Evolutionary conservation across 2,329 filamentous ascomycete genomes (phyloP).

Genomic region (Ophiostoma ulmi): DNA sequence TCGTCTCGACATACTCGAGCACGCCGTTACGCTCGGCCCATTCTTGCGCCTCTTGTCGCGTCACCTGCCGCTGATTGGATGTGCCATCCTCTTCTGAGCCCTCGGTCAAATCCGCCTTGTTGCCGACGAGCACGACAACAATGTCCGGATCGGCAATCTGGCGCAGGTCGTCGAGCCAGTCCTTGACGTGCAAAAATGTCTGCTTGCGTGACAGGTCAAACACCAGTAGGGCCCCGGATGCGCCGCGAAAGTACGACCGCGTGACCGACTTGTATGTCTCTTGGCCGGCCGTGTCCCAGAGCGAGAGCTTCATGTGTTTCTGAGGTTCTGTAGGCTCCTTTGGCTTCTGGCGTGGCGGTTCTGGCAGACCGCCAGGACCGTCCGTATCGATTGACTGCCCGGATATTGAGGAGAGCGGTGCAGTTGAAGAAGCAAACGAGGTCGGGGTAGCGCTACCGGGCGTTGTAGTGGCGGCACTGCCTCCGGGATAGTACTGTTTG

Average conservation of each 20-base stretch:
- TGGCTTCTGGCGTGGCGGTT: slow-evolving; percentile 38
- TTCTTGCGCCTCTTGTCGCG: slow-evolving; percentile 73
- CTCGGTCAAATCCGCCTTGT: slow-evolving; percentile 77
- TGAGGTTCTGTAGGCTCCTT: slow-evolving; percentile 39
- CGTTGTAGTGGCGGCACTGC: slow-evolving; percentile 24
- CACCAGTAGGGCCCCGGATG: slow-evolving; percentile 68
- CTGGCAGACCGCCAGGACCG: slow-evolving; percentile 41
- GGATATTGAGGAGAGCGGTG: slow-evolving; percentile 21
- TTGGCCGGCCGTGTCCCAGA: slow-evolving; percentile 96
- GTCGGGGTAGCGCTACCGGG: background rate
- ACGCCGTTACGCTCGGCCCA: slow-evolving; percentile 86
- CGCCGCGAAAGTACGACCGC: slow-evolving; percentile 84
- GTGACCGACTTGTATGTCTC: slow-evolving; percentile 98
- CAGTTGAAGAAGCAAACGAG: slow-evolving; percentile 15
- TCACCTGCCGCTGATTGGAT: slow-evolving; percentile 71
- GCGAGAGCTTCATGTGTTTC: slow-evolving; percentile 84
- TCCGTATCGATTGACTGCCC: background rate
- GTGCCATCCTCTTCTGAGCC: slow-evolving; percentile 33
- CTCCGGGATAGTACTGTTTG: slow-evolving; percentile 32
- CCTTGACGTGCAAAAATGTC: slow-evolving; percentile 82
- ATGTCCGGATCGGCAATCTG: slow-evolving; percentile 96
- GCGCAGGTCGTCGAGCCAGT: slow-evolving; percentile 89
- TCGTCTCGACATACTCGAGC: slow-evolving; percentile 91
- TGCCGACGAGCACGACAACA: slow-evolving; percentile 89
- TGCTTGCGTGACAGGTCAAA: slow-evolving; percentile 85